Base-by-base conservation (phyloP, 78 protist species). In the Speleostelium caveatum region DNA sequence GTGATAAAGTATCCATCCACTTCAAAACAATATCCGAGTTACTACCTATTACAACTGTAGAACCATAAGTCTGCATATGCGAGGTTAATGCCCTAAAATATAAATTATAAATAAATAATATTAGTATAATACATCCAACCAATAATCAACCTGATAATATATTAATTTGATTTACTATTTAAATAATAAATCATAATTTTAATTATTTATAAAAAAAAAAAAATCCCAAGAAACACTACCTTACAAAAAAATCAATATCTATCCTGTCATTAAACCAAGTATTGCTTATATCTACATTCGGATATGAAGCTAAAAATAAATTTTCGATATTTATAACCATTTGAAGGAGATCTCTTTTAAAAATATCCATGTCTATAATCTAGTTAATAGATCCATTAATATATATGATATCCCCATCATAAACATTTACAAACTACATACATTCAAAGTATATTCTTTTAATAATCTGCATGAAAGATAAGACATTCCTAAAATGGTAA, bases 1-100 rank as follows among this genome's bases (percentile, higher is more conserved):
- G 32, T 21, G 26, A 80, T 21, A 80, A 24, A 61, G 89, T 80
- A 56, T 80, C 89, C 77, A 80, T 49, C 89, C 89, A 80, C 30
- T 56, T 69, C 30, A 51, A 33, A 36, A 80, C 60, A 12, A 26
- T 24, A 0, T 45, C 72, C 4, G 58, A 35, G 19, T 68, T 49
- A 41, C 78, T 80, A 60, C 89, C 89, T 30, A 68, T 16, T 24
- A 80, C 65, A 80, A 80, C 63, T 14, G 89, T 80, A 21, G 89
- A 67, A 30, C 89, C 89, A 65, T 53, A 38, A 1, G 89, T 80
- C 33, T 55, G 63, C 22, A 80, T 30, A 68, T 80, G 89, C 56
- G 89, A 80, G n/a, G 89, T 67, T 26, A 80, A 66, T 16, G 49
- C 89, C 28, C 77, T 66, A 39, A n/a, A n/a, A n/a, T n/a, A n/a